These are phyloP conservation scores for Lasiodiplodia hormozganensis DNA, from an alignment of 2,329 filamentous ascomycete species.

Conservation along the genomic window DNA sequence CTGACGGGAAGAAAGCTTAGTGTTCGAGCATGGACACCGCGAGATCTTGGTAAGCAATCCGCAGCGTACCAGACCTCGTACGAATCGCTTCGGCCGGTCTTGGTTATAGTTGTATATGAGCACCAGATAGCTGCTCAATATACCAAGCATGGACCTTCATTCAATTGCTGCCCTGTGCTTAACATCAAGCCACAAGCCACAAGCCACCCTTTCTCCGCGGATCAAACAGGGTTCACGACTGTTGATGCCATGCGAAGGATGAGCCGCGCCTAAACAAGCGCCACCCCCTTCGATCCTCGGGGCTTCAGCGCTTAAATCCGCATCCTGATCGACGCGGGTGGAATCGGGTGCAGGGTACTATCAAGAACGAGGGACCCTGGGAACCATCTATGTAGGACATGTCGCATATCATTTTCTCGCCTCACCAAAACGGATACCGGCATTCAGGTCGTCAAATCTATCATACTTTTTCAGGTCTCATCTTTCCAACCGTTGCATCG, in stretches of 20 bases:
- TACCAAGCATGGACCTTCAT: no score
- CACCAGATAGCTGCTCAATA: no score
- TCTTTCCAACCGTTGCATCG: slow-evolving; percentile 16
- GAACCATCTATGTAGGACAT: neutral
- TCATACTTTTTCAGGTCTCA: slow-evolving; percentile 24
- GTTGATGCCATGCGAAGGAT: slow-evolving; percentile 5
- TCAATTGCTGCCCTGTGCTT: no score
- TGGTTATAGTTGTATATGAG: no score
- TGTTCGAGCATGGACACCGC: no score
- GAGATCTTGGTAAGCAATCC: no score
- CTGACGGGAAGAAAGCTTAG: neutral
- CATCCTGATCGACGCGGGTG: slow-evolving; percentile 19
- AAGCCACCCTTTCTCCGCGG: neutral
- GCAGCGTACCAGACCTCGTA: no score
- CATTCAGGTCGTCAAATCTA: slow-evolving; percentile 15
- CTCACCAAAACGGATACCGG: neutral
- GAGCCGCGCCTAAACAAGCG: slow-evolving; percentile 6
- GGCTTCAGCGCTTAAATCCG: slow-evolving; percentile 9
- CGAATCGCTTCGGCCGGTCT: no score
- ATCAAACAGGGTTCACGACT: neutral
- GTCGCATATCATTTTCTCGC: slow-evolving; percentile 8
- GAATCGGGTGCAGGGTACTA: neutral
- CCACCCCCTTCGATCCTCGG: neutral
- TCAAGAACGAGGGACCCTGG: neutral
- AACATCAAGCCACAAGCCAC: no score